A percentile compares a stretch with the other conserved stretches of the same genome.
Evolutionary conservation across 75 land plant species (phyloP).

Genomic region (Sequoiadendron giganteum): DNA sequence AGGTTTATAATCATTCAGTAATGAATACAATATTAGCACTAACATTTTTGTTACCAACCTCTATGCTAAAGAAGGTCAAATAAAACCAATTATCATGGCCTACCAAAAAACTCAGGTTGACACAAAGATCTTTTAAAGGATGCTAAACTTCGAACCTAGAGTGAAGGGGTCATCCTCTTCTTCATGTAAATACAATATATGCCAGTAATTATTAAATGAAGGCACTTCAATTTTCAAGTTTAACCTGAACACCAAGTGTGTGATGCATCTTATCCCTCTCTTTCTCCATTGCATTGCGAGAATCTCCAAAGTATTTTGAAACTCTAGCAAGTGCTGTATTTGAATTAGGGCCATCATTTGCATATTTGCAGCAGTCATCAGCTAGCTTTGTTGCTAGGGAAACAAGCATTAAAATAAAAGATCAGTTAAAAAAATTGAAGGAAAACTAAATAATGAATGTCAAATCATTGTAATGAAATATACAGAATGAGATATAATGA

Average conservation of each 20-base stretch:
- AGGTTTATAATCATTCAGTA: neutral
- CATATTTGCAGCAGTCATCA: constrained; percentile 85
- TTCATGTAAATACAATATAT: neutral
- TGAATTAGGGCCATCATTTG: constrained; percentile 47
- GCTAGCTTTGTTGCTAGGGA: constrained; percentile 66
- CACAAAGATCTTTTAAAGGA: neutral
- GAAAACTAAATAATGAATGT: neutral
- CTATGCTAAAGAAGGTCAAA: neutral
- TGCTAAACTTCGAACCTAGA: neutral
- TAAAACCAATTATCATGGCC: neutral
- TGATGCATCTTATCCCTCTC: constrained; percentile 71
- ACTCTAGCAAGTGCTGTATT: constrained; percentile 62
- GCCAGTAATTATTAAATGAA: neutral
- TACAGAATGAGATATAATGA: neutral
- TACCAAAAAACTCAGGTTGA: neutral
- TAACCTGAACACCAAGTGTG: constrained; percentile 69
- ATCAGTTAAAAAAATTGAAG: neutral
- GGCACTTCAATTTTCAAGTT: neutral
- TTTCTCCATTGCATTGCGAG: constrained; percentile 60
- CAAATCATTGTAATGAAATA: neutral
- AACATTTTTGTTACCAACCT: neutral
- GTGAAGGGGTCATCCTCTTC: neutral
- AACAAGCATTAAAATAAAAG: constrained; percentile 4
- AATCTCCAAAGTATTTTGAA: constrained; percentile 53
- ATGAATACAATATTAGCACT: neutral